Evolutionary conservation across 139 green algal genomes (phyloP).

Genomic region (Trebouxia sp.): DNA sequence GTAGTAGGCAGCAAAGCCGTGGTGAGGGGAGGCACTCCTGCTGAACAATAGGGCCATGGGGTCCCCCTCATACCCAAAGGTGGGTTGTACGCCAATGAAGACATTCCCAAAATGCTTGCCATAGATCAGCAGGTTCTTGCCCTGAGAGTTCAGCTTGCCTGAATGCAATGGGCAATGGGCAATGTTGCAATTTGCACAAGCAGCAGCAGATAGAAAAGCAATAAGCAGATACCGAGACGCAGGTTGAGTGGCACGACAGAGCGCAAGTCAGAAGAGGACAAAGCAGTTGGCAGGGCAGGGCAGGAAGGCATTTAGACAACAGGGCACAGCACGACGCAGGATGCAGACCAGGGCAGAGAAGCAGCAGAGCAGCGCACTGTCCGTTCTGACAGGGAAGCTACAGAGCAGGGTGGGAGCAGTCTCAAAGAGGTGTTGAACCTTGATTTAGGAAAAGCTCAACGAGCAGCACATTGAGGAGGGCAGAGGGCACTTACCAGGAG

Average conservation of each 20-base stretch:
- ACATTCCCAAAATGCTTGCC: constrained; percentile 98
- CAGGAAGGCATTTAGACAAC: too few relatives aligned
- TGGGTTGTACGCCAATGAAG: constrained; percentile 99
- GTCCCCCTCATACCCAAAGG: constrained; percentile 99
- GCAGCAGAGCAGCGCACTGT: neutral
- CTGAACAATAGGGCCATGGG: constrained; percentile 99
- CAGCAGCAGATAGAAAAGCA: too few relatives aligned
- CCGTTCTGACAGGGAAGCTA: neutral
- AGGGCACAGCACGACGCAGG: neutral
- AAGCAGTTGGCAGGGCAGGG: neutral
- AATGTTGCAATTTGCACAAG: neutral
- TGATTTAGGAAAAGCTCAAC: too few relatives aligned
- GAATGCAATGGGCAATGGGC: constrained; percentile 16
- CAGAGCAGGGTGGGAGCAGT: too few relatives aligned
- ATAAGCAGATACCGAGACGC: neutral
- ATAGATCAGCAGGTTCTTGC: constrained; percentile 95
- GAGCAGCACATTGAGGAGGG: too few relatives aligned
- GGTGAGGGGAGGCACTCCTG: constrained; percentile 90
- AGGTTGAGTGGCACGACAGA: neutral
- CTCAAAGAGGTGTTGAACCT: too few relatives aligned
- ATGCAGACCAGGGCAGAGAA: neutral
- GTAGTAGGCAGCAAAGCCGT: constrained; percentile 99
- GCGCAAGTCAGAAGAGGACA: neutral
- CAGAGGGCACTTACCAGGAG: constrained; percentile 51
- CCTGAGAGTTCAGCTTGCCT: constrained; percentile 97